phyloP scores from a whole-genome alignment of 306 rosid genomes.

The Gastrolobium villosum region DNA sequence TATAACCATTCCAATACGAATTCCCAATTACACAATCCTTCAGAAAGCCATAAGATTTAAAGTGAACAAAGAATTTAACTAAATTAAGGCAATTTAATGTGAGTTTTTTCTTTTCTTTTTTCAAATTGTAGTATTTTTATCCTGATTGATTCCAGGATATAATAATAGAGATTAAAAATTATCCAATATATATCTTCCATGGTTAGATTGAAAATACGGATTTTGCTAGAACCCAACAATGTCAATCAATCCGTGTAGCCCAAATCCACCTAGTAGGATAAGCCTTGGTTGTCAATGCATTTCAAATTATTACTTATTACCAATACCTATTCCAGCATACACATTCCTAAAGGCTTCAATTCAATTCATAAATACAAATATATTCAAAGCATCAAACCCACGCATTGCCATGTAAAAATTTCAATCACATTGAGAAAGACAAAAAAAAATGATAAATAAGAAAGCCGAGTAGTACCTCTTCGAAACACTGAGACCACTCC shows the following conservation, averaged over 20 bases:
- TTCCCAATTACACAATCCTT: background rate
- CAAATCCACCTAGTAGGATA: background rate
- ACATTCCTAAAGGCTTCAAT: slow-evolving; percentile 18
- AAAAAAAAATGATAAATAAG: background rate
- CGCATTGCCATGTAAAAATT: background rate
- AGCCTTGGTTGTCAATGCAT: background rate
- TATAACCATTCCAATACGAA: slow-evolving; percentile 6
- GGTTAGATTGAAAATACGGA: background rate
- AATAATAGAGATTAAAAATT: background rate
- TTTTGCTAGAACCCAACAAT: background rate
- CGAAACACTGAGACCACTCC: slow-evolving; percentile 87
- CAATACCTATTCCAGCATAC: slow-evolving; percentile 8
- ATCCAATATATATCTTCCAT: background rate
- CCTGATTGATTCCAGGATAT: background rate
- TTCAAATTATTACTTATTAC: background rate
- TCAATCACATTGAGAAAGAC: no score
- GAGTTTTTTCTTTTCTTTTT: background rate
- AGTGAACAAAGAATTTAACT: background rate
- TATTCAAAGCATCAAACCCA: slow-evolving; percentile 4
- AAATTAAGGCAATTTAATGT: background rate
- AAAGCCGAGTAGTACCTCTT: slow-evolving; percentile 67
- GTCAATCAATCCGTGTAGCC: background rate
- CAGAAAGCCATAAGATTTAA: background rate
- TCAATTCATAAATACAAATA: slow-evolving; percentile 23
- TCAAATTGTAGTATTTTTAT: background rate